Percentiles rank a stretch among this genome's conserved stretches.
Evolutionary conservation across 2,329 filamentous ascomycete species (phyloP).

Genomic region (Gliomastix tumulicola): DNA sequence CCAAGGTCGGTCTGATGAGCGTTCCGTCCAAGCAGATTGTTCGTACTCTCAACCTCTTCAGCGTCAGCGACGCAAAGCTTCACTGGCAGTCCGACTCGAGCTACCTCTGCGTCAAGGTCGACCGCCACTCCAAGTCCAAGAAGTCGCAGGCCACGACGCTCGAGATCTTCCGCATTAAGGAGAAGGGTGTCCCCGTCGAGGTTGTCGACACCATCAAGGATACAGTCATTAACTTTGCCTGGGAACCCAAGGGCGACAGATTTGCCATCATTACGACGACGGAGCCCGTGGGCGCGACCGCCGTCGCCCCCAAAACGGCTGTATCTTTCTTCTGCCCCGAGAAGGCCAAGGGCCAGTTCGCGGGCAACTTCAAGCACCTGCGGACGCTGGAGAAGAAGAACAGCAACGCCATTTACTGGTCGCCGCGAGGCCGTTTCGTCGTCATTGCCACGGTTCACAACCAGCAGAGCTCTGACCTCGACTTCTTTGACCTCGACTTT

Average conservation of each 20-base stretch:
- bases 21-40: slow-evolving; percentile 92
- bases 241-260: slow-evolving; percentile 96
- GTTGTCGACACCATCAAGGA: slow-evolving; percentile 98
- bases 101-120: slow-evolving; percentile 97
- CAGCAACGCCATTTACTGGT: slow-evolving; percentile 99
- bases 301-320: slow-evolving; percentile 85
- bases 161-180: slow-evolving; percentile 94
- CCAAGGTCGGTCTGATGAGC: slow-evolving; percentile 94
- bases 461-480: slow-evolving; percentile 87
- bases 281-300: slow-evolving; percentile 70
- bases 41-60: slow-evolving; percentile 93
- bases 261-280: slow-evolving; percentile 96
- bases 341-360: slow-evolving; percentile 72
- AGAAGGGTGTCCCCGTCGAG: slow-evolving; percentile 97
- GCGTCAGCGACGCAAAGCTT: slow-evolving; percentile 92
- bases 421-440: slow-evolving; percentile 89
- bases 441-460: slow-evolving; percentile 90
- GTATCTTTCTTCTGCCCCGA: slow-evolving; percentile 97
- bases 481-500: slow-evolving; percentile 97
- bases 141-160: slow-evolving; percentile 95
- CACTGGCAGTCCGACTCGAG: slow-evolving; percentile 96
- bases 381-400: slow-evolving; percentile 98
- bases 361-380: slow-evolving; percentile 95
- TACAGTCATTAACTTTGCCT: slow-evolving; percentile 98
- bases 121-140: slow-evolving; percentile 97